Evolutionary conservation across 1,139 yeast genomes (phyloP), one percentile per base, ranked within the genome.

Genomic region (Pichia sp.): DNA sequence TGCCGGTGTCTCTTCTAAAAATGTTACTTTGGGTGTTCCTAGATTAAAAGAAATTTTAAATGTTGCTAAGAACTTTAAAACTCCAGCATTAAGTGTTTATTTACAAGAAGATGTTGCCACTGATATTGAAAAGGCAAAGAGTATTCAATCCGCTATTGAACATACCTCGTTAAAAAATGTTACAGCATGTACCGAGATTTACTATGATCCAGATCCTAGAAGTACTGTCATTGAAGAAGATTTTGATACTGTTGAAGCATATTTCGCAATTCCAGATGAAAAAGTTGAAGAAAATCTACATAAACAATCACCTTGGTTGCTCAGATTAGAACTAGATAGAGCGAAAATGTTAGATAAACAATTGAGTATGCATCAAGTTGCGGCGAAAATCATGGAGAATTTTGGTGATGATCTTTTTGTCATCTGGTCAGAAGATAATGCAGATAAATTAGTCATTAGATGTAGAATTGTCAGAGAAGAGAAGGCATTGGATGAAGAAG

Each of bases 1-100:
- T 74, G 99, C 99, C 29, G 99, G 99, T 85, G 98, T 94, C 51
- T 92, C 97, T 35, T 90, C 97, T 10, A 94, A 92, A 82, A 94
- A 94, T 67, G 98, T 94, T 50, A 94, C 99, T 5, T 80, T 95
- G 58, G 99, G 99, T 79, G 98, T 94, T 63, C 99, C 99, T 55
- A 95, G 99, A 76, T 78, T 94, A 68, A 94, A 94, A 78, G 99
- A 94, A 74, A 94, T 94, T 78, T 78, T 94, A 67, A 92, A 92
- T 65, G 98, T 94, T 54, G 98, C 99, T 22, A 94, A 92, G 71
- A 90, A 87, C 59, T 89, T 92, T 74, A 92, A 90, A 68, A 94
- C 99, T n/a, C 99, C 99, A 22, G 95, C 96, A 11, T 74, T 92
- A 66, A 89, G 96, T 3, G 96, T 92, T 23, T 92, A 89, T 63